Base-by-base conservation (phyloP, 2,329 filamentous ascomycete genomes). In the Fusarium newnesense region DNA sequence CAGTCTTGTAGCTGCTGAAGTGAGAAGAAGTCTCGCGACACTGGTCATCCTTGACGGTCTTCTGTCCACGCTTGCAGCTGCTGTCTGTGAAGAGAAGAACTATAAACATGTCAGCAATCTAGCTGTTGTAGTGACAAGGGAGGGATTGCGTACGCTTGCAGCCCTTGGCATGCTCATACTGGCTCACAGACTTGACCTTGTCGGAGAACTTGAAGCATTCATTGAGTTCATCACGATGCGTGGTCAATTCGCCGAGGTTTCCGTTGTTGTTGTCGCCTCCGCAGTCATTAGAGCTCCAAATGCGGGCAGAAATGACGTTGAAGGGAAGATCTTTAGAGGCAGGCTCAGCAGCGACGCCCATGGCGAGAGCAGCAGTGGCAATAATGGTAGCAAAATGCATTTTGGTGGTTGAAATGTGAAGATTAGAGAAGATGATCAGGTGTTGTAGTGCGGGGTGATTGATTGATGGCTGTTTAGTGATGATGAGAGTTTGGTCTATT, bases 31-130 rank as follows among this genome's bases (percentile, higher is more conserved):
- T 70, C 13, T 16, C 60, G 11, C 53, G 60, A 4, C 67, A 70
- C 36, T 70, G 67, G 0, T 49, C 67, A 19, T 70, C 67, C 7
- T 50, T 46, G 12, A 70, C 42, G 4, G 53, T 26, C 53, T 70
- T 70, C 60, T 70, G 64, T n/a, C 67, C 67, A 36, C 60, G 54
- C 32, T 67, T 70, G 15, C 67, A 70, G 34, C 28, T 49, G 1
- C 24, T 39, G 42, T 70, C 67, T 11, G 36, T 46, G 42, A 60
- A 70, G 7, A 70, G 53, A 9, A 66, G 24, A 16, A 69, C 66
- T 69, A 28, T 13, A 3, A 9, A 15, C 5, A 5, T 15, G 37
- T 68, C 15, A 68, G 34, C 21, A 19, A 34, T 12, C 4, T 12
- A 16, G 8, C 24, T 24, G 24, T 24, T 24, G 24, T 24, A 24